phyloP scores from a whole-genome alignment of 192 early-diverging fungal genomes.

The Gryganskiella cystojenkinii region DNA sequence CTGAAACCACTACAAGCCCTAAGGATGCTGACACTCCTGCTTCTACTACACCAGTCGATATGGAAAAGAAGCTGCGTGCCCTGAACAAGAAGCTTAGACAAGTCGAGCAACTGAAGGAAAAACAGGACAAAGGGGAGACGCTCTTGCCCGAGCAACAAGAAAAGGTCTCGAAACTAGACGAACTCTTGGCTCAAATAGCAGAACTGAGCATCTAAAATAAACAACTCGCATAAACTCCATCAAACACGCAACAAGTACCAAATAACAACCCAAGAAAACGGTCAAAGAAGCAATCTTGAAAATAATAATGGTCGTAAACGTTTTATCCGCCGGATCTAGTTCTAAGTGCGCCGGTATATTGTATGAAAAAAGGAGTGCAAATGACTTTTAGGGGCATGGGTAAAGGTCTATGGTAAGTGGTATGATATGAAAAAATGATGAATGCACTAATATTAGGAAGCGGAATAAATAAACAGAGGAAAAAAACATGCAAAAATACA shows the following conservation, averaged over 20 bases:
- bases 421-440: too few relatives aligned
- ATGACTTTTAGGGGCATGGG: not conserved
- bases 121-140: conserved; percentile 54
- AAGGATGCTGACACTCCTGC: not conserved
- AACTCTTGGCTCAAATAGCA: conserved; percentile 46
- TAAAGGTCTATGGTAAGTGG: too few relatives aligned
- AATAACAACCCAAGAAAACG: too few relatives aligned
- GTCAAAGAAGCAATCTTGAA: too few relatives aligned
- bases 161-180: conserved; percentile 66
- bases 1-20: not conserved
- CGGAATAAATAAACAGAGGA: not conserved
- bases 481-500: not conserved
- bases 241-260: too few relatives aligned
- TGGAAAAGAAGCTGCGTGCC: conserved; percentile 65
- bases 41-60: conserved; percentile 18
- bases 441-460: too few relatives aligned
- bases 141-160: conserved; percentile 69
- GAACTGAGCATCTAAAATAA: conserved; percentile 12
- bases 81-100: conserved; percentile 79
- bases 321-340: too few relatives aligned
- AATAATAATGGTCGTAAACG: too few relatives aligned
- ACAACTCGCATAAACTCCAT: too few relatives aligned
- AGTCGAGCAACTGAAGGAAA: conserved; percentile 69
- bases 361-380: not conserved
- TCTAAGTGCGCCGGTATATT: not conserved